Evolutionary conservation across 2,329 filamentous ascomycete species (phyloP).

Genomic region (Gnomoniopsis smithogilvyi): DNA sequence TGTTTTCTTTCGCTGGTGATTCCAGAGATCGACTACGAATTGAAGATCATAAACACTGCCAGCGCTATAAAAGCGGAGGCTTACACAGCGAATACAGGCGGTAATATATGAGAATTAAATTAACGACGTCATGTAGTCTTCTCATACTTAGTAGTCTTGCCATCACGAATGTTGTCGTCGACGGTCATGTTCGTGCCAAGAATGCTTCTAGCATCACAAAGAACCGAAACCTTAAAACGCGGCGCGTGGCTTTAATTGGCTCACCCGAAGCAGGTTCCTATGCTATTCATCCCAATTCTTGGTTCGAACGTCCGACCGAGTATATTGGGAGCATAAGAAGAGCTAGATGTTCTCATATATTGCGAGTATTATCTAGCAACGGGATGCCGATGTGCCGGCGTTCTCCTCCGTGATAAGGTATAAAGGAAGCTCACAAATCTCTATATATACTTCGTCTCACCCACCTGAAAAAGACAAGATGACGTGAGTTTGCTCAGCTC

Average conservation of each 20-base stretch:
- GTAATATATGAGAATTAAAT: not conserved
- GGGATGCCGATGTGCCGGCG: not conserved
- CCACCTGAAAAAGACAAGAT: not conserved
- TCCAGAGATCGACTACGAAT: not conserved
- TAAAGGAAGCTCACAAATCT: too few species aligned
- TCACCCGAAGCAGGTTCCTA: not conserved
- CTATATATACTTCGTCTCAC: not conserved
- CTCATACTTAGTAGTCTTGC: not conserved
- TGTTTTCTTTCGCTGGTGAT: not conserved
- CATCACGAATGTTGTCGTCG: not conserved
- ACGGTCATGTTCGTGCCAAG: not conserved
- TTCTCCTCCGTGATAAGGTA: too few species aligned
- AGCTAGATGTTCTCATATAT: not conserved
- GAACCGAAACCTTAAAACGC: not conserved
- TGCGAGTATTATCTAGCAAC: not conserved
- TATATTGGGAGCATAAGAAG: not conserved
- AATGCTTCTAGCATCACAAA: not conserved
- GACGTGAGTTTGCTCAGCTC: not conserved
- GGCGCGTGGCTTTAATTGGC: not conserved
- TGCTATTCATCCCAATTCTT: not conserved
- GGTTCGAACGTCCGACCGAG: not conserved
- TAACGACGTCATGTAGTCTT: not conserved
- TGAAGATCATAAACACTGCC: not conserved
- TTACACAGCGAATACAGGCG: not conserved
- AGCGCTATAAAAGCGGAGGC: not conserved